Conservation (phyloP, 2,329 filamentous ascomycete species). For the Trematosphaeria pertusa region DNA sequence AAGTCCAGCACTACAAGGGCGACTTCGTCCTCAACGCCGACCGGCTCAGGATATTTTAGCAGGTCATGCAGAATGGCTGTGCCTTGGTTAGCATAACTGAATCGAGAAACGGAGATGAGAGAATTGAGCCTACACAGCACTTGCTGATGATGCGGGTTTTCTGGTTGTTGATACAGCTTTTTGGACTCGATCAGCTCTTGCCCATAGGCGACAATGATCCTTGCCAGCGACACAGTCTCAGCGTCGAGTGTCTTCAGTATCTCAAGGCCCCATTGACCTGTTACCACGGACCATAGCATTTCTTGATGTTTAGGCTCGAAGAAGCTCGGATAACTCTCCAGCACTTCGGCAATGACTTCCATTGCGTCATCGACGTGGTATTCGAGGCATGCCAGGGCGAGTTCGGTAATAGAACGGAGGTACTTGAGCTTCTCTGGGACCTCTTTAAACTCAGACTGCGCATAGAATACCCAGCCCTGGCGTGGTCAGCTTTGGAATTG, state of each 20-base stretch:
- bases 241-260: slow-evolving; percentile 45
- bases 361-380: slow-evolving; percentile 57
- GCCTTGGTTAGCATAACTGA: slow-evolving; percentile 10
- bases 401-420: slow-evolving; percentile 66
- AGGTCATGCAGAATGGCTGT: slow-evolving; percentile 66
- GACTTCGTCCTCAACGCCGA: slow-evolving; percentile 75
- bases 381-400: slow-evolving; percentile 67
- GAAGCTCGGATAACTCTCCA: slow-evolving; percentile 45
- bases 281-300: slow-evolving; percentile 43
- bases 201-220: slow-evolving; percentile 46
- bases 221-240: slow-evolving; percentile 42
- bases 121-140: slow-evolving; percentile 39
- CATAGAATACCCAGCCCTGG: slow-evolving; percentile 78
- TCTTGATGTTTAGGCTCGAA: slow-evolving; percentile 41
- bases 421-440: slow-evolving; percentile 64
- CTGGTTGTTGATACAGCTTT: slow-evolving; percentile 57
- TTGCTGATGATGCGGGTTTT: slow-evolving; percentile 40
- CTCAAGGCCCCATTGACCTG: slow-evolving; percentile 43
- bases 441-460: slow-evolving; percentile 67
- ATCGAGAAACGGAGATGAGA: not conserved
- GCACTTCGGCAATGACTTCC: slow-evolving; percentile 45
- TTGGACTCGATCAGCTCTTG: slow-evolving; percentile 42
- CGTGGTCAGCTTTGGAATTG: slow-evolving; percentile 14
- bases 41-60: slow-evolving; percentile 69
- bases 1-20: slow-evolving; percentile 80